Percentiles rank a stretch among this genome's conserved stretches.
Conservation (phyloP, 805 yeast species). For the Suhomyces sp. region DNA sequence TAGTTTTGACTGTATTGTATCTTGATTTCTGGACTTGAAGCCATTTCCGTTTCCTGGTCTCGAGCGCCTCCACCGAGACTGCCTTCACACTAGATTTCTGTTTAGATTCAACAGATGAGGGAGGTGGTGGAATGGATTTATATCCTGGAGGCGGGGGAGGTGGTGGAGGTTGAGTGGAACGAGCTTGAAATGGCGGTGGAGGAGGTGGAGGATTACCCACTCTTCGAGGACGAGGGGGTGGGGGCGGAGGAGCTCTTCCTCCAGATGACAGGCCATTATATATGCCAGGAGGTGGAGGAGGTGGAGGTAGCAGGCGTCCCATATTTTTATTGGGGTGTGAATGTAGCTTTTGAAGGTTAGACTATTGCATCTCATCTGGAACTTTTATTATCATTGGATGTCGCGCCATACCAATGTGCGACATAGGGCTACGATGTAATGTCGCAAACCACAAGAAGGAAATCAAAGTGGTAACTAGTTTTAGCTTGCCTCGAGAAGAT, state of each 20-base stretch:
- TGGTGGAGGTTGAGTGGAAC: slow-evolving; percentile 9
- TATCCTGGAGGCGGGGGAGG: slow-evolving; percentile 8
- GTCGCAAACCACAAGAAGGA: no score
- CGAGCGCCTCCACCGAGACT: slow-evolving; percentile 27
- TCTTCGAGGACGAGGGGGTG: slow-evolving; percentile 15
- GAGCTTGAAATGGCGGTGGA: slow-evolving; percentile 20
- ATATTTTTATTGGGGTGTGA: slow-evolving; percentile 4
- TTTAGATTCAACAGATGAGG: slow-evolving; percentile 3
- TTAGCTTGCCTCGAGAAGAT: no score
- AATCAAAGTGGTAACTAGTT: no score
- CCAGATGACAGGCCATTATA: neutral
- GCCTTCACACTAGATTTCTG: neutral
- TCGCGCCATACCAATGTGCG: no score
- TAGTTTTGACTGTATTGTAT: slow-evolving; percentile 31
- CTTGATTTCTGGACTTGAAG: slow-evolving; percentile 58
- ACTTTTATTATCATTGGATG: neutral
- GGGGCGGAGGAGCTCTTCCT: slow-evolving; percentile 14
- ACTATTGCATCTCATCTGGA: slow-evolving; percentile 1
- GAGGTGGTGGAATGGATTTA: slow-evolving; percentile 16
- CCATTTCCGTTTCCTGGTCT: slow-evolving; percentile 57
- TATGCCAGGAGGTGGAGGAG: slow-evolving; percentile 25
- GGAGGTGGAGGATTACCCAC: slow-evolving; percentile 21
- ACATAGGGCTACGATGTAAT: no score
- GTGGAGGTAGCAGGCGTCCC: slow-evolving; percentile 15
- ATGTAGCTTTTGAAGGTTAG: neutral